Conservation (phyloP, 495 filamentous ascomycete genomes). For the Penicillium herquei region DNA sequence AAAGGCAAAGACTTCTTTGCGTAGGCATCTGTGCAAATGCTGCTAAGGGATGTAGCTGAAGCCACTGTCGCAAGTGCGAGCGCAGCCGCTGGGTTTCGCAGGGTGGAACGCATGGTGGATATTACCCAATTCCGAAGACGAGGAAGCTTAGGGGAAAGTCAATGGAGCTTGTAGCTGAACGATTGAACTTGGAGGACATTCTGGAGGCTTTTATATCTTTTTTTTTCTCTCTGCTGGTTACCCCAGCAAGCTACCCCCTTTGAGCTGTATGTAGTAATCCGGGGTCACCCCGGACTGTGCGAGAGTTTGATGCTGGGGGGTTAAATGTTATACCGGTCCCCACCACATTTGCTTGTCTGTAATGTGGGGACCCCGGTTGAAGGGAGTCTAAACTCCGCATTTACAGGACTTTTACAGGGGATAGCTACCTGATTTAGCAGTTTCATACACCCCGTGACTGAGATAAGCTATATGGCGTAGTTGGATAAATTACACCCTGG, state of each 20-base stretch:
- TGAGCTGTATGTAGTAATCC: neutral
- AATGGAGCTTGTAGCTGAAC: neutral
- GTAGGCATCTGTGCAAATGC: constrained; percentile 31
- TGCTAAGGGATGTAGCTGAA: constrained; percentile 12
- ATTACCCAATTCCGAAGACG: neutral
- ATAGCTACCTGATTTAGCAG: no score
- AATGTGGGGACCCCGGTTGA: constrained; percentile 1
- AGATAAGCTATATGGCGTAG: no score
- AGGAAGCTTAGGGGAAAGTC: neutral
- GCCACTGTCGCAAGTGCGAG: neutral
- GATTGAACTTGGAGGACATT: neutral
- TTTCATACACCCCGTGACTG: no score
- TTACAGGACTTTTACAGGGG: no score
- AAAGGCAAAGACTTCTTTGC: constrained; percentile 25
- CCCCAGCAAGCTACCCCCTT: neutral
- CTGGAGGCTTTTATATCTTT: neutral
- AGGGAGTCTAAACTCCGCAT: neutral
- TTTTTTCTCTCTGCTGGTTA: no score
- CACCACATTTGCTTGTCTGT: neutral
- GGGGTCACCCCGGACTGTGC: constrained; percentile 2
- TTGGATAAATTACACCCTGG: no score
- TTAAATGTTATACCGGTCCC: constrained; percentile 5
- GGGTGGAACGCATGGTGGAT: neutral
- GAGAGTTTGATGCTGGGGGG: neutral
- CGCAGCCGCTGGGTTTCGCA: constrained; percentile 2